Evolutionary conservation across 73 alveolate species (phyloP), one percentile per base, ranked within the genome.

Genomic region (Breviolum minutum): DNA sequence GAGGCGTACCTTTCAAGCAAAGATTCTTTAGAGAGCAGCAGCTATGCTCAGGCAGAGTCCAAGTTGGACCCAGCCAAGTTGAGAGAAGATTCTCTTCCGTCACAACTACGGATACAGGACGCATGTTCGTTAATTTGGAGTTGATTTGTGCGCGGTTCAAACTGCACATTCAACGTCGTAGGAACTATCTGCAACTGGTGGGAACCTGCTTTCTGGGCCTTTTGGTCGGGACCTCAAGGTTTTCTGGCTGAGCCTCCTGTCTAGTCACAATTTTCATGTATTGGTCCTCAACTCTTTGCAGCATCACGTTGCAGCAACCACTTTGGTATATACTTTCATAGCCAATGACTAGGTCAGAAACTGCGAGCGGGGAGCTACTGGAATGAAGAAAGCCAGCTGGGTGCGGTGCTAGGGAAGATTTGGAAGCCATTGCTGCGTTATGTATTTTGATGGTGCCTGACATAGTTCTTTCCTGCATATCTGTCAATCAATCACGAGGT

Each of bases 381-480:
- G 96, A 90, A 90, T 29, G 96, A 90, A 71, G 96, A 90, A 63
- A 90, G 96, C 87, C 96, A 90, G 62, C 96, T 90, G 48, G 96
- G 96, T 30, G 77, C 26, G 62, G 40, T 8, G 24, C 88, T 54
- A 20, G 73, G 87, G 29, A 48, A 14, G 63, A 16, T 6, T 7
- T 48, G 71, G 74, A 5, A 8, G 74, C 24, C 27, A 61, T n/a
- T 60, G 87, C 48, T 29, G 13, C 40, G 17, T 32, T 79, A 5
- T 19, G 92, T 8, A 7, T 13, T 48, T 48, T 40, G 27, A 7
- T 7, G 93, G 62, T 62, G 22, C 24, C 63, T 26, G 20, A 24
- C 61, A 68, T 54, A 68, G 30, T 9, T 26, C 32, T 48, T 9
- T 9, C 22, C 7, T 86, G 13, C 16, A 8, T 10, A 8, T 17